phyloP scores from a whole-genome alignment of 768 basidiomycete species.

The Clitopilus hobsonii region DNA sequence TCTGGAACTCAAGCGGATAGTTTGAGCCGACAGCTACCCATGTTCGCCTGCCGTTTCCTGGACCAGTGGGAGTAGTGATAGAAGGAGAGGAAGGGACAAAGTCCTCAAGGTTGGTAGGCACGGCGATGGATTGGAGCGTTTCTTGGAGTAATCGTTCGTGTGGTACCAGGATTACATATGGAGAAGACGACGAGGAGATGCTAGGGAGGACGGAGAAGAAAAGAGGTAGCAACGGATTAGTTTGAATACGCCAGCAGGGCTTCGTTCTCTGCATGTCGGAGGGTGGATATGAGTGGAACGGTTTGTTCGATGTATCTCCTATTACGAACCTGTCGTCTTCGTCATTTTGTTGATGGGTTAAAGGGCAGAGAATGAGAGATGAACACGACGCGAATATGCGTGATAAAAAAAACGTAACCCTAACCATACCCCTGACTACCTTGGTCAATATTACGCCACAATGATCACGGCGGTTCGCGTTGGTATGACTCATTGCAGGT shows the following conservation, averaged over 20 bases:
- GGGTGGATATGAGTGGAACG: conserved; percentile 53
- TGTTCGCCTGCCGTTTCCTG: conserved; percentile 57
- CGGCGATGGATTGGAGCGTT: conserved; percentile 71
- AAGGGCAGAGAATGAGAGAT: no score
- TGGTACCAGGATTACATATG: conserved; percentile 22
- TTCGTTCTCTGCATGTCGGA: conserved; percentile 70
- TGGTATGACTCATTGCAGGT: no score
- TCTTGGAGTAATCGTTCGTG: conserved; percentile 71
- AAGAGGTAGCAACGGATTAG: conserved; percentile 42
- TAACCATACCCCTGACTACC: conserved; percentile 64
- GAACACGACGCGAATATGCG: conserved; percentile 29
- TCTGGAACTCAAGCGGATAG: conserved; percentile 66
- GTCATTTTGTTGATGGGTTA: background rate
- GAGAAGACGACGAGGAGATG: no score
- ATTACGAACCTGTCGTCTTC: conserved; percentile 95
- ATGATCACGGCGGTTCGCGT: no score
- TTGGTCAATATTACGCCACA: no score
- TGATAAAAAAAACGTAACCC: conserved; percentile 85
- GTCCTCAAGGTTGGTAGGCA: conserved; percentile 80
- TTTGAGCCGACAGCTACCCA: conserved; percentile 90
- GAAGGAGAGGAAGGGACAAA: no score
- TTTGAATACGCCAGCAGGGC: conserved; percentile 79
- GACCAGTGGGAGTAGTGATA: no score
- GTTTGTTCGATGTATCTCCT: conserved; percentile 71
- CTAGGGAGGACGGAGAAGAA: conserved; percentile 6